Base-by-base conservation (phyloP, 2,329 filamentous ascomycete genomes). In the Coniochaeta sp. region DNA sequence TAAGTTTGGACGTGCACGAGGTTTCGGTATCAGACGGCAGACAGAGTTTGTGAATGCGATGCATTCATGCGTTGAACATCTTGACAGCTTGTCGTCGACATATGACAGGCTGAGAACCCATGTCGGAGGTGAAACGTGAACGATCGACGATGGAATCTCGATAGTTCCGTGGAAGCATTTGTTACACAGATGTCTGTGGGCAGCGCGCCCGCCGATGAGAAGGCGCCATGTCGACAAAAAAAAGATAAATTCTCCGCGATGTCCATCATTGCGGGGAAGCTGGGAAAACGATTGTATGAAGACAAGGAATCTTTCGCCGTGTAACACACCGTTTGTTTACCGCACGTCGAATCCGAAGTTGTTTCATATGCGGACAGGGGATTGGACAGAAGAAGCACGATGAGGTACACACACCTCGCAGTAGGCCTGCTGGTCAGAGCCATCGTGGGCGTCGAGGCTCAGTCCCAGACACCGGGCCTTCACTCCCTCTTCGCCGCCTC, bases 401-500 rank as follows among this genome's bases (percentile, higher is more conserved):
- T 52, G 47, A 52, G 47, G 47, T 52, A n/a, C 22, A 52, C 47
- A 6, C 12, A 52, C 54, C 54, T 56, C 54, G 26, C 33, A 22
- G 26, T 38, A 34, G 47, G 59, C 58, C 58, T 66, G 57, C 62
- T 61, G 55, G 59, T 60, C 52, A 58, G 58, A 54, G 59, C 61
- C 28, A 36, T 56, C 58, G 38, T 11, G n/a, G 58, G 33, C 31
- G 58, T 59, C 34, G 40, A 44, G 38, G 40, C 55, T 43, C 54
- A 56, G 17, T 28, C 34, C 11, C 58, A 59, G 17, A 31, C 33
- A 28, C 47, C 65, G 34, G 73, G 74, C 31, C 72, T 82, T 16
- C 74, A 79, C 64, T 67, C 73, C 24, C 71, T 81, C 11, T 79
- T 81, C 9, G 73, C 78, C 34, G 74, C 75, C 55, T 76, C 78